These are phyloP conservation scores for Mycena floridula DNA, from an alignment of 768 basidiomycete species.

Conservation along the genomic window DNA sequence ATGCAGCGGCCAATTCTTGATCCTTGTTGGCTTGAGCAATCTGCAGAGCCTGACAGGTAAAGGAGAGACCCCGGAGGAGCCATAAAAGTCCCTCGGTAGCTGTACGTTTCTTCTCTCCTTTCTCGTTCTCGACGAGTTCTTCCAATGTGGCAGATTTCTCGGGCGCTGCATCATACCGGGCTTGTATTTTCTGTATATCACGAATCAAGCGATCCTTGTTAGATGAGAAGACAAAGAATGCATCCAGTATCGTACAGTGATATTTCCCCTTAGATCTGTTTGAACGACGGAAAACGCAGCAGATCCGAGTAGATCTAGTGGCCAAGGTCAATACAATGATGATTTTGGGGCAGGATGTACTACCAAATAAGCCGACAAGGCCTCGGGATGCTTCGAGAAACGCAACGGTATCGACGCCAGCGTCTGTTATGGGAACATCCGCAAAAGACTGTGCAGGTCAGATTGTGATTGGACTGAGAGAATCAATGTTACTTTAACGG, in stretches of 20 bases:
- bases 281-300: constrained; percentile 81
- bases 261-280: constrained; percentile 86
- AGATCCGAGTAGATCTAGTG: constrained; percentile 77
- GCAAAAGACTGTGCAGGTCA: constrained; percentile 84
- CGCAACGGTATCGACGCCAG: constrained; percentile 79
- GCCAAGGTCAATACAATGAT: not conserved
- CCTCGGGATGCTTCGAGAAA: constrained; percentile 90
- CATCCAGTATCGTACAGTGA: constrained; percentile 69
- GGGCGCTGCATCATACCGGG: constrained; percentile 67
- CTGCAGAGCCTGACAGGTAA: constrained; percentile 81
- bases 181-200: constrained; percentile 76
- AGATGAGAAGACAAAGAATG: constrained; percentile 3
- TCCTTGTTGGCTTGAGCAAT: constrained; percentile 58
- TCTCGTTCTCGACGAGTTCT: constrained; percentile 76
- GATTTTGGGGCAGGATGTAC: not conserved
- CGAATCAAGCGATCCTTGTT: not conserved
- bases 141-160: constrained; percentile 73
- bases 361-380: constrained; percentile 88
- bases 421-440: constrained; percentile 80
- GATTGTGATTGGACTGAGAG: too few relatives aligned
- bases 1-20: constrained; percentile 64
- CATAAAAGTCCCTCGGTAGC: constrained; percentile 93
- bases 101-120: constrained; percentile 76
- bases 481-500: constrained; percentile 46
- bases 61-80: constrained; percentile 86